These are phyloP conservation scores for Nakazawaea populi DNA, from an alignment of 805 yeast genomes.

Conservation along the genomic window DNA sequence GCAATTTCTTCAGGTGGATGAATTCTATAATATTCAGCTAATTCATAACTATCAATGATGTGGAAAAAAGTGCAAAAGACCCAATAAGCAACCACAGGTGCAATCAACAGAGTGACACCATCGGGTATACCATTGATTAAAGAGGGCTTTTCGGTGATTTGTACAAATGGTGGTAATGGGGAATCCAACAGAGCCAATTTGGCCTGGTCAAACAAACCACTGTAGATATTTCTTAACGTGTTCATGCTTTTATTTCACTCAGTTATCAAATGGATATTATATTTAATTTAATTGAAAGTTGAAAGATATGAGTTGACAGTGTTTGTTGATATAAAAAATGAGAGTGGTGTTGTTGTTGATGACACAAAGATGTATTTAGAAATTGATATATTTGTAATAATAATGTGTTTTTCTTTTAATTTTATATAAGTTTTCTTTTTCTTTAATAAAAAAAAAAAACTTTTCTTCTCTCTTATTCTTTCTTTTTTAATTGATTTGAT, in stretches of 20 bases:
- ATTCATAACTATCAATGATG: constrained; percentile 62
- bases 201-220: not conserved
- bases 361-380: too few species aligned
- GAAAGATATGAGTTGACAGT: too few species aligned
- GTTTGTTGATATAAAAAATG: too few species aligned
- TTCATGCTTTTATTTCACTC: not conserved
- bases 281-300: too few species aligned
- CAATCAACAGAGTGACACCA: constrained; percentile 59
- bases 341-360: too few species aligned
- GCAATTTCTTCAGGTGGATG: constrained; percentile 88
- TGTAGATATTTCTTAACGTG: not conserved
- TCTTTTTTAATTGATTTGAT: too few species aligned
- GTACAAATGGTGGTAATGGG: constrained; percentile 21
- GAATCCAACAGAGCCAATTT: constrained; percentile 10
- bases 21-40: constrained; percentile 80
- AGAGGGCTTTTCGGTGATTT: constrained; percentile 26
- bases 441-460: too few species aligned
- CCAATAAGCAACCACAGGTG: constrained; percentile 88
- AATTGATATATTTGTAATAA: too few species aligned
- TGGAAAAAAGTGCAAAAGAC: constrained; percentile 66
- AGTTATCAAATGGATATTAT: too few species aligned
- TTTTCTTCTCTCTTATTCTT: too few species aligned
- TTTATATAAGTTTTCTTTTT: too few species aligned
- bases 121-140: constrained; percentile 64
- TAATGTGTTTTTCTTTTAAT: too few species aligned